Percentiles rank a stretch among this genome's conserved stretches.
Evolutionary conservation across 495 filamentous ascomycete genomes (phyloP).

Genomic region (Lasiosphaeris hirsuta): DNA sequence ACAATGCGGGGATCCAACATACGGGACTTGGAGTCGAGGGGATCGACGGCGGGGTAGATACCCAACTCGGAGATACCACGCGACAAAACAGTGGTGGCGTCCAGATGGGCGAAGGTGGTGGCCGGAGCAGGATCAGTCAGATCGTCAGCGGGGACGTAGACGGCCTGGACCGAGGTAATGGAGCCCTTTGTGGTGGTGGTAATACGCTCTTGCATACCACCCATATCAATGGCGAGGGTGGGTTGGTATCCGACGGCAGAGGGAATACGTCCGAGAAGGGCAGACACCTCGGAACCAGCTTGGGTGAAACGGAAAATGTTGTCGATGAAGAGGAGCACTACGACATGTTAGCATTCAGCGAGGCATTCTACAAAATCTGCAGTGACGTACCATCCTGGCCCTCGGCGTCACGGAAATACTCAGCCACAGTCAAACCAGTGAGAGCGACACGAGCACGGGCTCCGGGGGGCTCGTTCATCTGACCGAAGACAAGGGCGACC

Average conservation of each 20-base stretch:
- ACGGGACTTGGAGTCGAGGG: constrained; percentile 98
- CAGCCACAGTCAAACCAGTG: constrained; percentile 83
- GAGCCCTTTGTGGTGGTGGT: constrained; percentile 99
- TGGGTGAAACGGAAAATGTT: constrained; percentile 99
- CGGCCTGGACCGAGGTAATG: constrained; percentile 99
- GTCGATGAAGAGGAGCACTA: constrained; percentile 98
- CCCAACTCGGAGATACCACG: constrained; percentile 99
- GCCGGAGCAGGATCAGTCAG: constrained; percentile 99
- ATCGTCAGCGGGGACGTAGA: constrained; percentile 99
- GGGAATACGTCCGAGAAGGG: constrained; percentile 98
- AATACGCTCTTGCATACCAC: constrained; percentile 99
- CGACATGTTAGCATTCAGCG: constrained; percentile 10
- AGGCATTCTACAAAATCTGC: background rate
- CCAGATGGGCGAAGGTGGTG: constrained; percentile 99
- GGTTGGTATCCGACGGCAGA: constrained; percentile 99
- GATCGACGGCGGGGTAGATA: constrained; percentile 99
- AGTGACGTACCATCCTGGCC: constrained; percentile 76
- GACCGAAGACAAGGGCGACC: constrained; percentile 98
- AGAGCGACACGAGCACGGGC: constrained; percentile 99
- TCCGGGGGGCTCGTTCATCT: constrained; percentile 99
- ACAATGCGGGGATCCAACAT: constrained; percentile 99
- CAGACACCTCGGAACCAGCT: constrained; percentile 99
- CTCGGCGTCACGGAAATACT: constrained; percentile 97
- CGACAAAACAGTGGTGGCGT: constrained; percentile 99
- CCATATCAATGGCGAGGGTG: constrained; percentile 99